Conservation (phyloP, 768 basidiomycete genomes). For the Clitopilus passeckerianus region DNA sequence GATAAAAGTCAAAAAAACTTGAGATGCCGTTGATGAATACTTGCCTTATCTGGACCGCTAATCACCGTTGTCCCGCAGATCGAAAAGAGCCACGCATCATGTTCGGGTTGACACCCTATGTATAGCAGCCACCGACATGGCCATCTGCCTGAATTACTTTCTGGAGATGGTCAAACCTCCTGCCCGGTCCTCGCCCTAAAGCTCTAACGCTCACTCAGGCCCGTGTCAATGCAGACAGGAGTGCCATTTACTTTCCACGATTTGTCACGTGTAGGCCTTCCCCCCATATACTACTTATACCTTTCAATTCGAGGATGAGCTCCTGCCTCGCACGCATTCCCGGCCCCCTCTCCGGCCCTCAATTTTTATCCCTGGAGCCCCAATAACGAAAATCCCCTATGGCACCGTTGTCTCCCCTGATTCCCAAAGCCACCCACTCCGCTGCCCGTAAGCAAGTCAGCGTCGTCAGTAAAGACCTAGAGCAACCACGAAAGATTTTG, state of each 20-base stretch:
- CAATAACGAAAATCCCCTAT: background rate
- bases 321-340: background rate
- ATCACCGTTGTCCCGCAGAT: background rate
- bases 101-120: background rate
- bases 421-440: background rate
- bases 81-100: slow-evolving; percentile 1
- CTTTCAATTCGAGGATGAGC: background rate
- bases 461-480: background rate
- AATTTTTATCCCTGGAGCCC: background rate
- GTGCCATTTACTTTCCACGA: background rate
- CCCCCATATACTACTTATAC: background rate
- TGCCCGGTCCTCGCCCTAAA: background rate
- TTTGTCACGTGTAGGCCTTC: background rate
- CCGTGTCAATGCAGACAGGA: background rate
- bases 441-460: background rate
- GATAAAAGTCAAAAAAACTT: background rate
- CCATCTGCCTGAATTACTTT: background rate
- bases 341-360: background rate
- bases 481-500: background rate
- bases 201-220: background rate
- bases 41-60: background rate
- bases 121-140: slow-evolving; percentile 1
- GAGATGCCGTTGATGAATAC: background rate
- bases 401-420: background rate
- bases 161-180: background rate